Base-by-base conservation (phyloP, 805 yeast genomes). In the Schwanniomyces sp. region DNA sequence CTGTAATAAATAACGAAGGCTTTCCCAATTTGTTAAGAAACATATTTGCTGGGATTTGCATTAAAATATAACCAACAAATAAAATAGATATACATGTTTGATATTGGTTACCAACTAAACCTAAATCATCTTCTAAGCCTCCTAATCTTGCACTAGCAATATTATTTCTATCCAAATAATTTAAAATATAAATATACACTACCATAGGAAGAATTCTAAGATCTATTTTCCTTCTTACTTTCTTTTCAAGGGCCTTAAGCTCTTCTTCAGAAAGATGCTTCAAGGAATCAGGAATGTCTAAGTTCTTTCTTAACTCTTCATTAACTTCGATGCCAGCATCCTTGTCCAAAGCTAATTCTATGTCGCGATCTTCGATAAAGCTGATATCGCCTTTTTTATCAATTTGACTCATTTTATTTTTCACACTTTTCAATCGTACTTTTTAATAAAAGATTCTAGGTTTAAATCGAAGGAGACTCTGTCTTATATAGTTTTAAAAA, bases 101-200 rank as follows among this genome's bases (percentile, higher is more conserved):
- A 50, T 75, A 78, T 53, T 77, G 72, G 36, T 58, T 58, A 7
- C 79, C 79, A 4, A 58, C 51, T 37, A 78, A 62, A 1, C 67
- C 66, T 43, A 78, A 59, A 47, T 78, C 81, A 7, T 65, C 64
- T 51, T 69, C 69, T 50, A 79, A 59, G 12, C 81, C 81, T 36
- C 79, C 83, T 34, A 77, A 66, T 48, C 79, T 67, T 1, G 83
- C 83, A 55, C 77, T 73, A 10, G 83, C 84, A 52, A 80, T 75
- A 53, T 78, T 79, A 51, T 76, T 75, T 44, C 84, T 57, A 58
- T 79, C 84, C 43, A 79, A 63, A 53, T 72, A 78, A 53, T 80
- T 80, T 50, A 80, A 67, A 50, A 80, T 75, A 55, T 79, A 80
- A 52, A 80, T 74, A 52, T 70, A 63, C 47, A 78, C 73, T 28